phyloP scores from a whole-genome alignment of 306 rosid species.

The Casuarina glauca region DNA sequence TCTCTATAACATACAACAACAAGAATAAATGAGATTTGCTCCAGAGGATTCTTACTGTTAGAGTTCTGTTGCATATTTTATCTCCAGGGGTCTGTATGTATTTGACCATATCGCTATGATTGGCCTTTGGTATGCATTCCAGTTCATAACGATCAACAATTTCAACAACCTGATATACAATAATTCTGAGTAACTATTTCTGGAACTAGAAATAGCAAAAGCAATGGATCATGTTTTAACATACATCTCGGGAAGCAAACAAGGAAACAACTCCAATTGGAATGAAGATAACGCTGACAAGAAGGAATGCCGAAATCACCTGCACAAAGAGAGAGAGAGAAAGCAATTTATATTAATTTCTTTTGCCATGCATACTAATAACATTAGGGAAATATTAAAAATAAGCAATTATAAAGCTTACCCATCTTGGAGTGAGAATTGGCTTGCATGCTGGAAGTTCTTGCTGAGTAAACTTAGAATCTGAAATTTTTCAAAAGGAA shows the following conservation, averaged over 20 bases:
- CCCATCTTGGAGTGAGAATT: slow-evolving; percentile 93
- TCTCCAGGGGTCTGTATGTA: slow-evolving; percentile 51
- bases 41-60: slow-evolving; percentile 44
- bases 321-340: slow-evolving; percentile 28
- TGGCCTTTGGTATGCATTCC: slow-evolving; percentile 44
- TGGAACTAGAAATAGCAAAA: slow-evolving; percentile 21
- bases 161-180: slow-evolving; percentile 73
- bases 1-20: slow-evolving; percentile 6
- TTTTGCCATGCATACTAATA: background rate
- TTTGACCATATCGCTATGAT: slow-evolving; percentile 43
- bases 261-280: slow-evolving; percentile 91
- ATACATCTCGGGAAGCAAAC: slow-evolving; percentile 80
- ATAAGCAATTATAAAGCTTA: slow-evolving; percentile 27
- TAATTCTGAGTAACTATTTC: slow-evolving; percentile 34
- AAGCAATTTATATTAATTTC: slow-evolving; percentile 11
- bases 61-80: slow-evolving; percentile 49
- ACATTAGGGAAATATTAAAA: background rate
- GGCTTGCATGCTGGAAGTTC: slow-evolving; percentile 99
- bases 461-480: slow-evolving; percentile 94
- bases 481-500: slow-evolving; percentile 40
- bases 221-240: slow-evolving; percentile 15
- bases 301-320: slow-evolving; percentile 92
- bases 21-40: background rate
- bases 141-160: slow-evolving; percentile 73
- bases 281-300: slow-evolving; percentile 71